Evolutionary conservation across 495 filamentous ascomycete genomes (phyloP).

Genomic region (Viridothelium virens): DNA sequence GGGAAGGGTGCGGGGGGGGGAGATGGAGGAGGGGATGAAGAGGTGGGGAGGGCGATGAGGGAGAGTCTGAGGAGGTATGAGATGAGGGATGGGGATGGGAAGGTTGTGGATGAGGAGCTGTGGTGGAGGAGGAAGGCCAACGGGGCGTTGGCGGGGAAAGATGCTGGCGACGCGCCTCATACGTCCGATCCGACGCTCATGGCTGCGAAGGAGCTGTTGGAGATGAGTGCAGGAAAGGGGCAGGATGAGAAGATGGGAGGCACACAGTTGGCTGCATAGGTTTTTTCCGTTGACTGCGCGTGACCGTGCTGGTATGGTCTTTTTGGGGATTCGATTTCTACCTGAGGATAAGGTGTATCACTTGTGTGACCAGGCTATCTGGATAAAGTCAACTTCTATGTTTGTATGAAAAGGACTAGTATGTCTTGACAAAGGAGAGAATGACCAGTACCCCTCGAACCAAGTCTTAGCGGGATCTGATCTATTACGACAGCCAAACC

Average conservation of each 20-base stretch:
- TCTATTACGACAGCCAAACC: too few species aligned
- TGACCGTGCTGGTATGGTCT: background rate
- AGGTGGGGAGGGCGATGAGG: background rate
- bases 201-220: conserved; percentile 1
- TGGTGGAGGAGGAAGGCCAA: background rate
- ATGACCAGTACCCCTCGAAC: too few species aligned
- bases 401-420: too few species aligned
- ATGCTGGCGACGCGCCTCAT: background rate
- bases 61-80: background rate
- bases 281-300: background rate
- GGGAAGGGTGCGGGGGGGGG: conserved; percentile 8
- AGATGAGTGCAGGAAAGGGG: conserved; percentile 4
- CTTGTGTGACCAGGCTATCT: too few species aligned
- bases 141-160: background rate
- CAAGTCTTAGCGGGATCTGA: too few species aligned
- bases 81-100: background rate
- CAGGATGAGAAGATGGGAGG: background rate
- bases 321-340: background rate
- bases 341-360: background rate
- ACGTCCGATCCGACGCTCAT: background rate
- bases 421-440: too few species aligned
- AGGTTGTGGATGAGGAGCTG: background rate
- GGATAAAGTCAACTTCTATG: too few species aligned
- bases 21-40: background rate
- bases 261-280: background rate